Conservation (phyloP, 2,329 filamentous ascomycete genomes). For the Capronia americana region DNA sequence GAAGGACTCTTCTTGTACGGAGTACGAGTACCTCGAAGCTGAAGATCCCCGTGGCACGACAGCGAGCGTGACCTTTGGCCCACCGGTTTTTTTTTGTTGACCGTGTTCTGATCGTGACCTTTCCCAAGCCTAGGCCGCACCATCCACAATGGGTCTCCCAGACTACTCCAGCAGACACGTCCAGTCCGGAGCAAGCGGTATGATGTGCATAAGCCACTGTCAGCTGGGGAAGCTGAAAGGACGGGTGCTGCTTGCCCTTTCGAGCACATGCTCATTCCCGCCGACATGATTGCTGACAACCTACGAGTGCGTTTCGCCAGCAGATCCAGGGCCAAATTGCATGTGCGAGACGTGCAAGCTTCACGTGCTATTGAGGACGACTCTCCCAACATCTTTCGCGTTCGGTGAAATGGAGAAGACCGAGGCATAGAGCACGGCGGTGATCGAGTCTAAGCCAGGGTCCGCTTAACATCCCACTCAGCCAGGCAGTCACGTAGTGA, state of each 20-base stretch:
- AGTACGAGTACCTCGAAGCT: not conserved
- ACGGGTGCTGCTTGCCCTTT: not conserved
- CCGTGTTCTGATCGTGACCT: not conserved
- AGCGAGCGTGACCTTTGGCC: not conserved
- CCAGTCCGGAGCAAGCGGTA: not conserved
- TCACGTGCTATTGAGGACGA: not conserved
- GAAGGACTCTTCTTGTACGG: not conserved
- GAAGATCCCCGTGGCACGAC: not conserved
- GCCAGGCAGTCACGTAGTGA: not conserved
- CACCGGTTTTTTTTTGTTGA: not conserved
- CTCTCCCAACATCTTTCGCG: not conserved
- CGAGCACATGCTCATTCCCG: not conserved
- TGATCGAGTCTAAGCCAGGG: not conserved
- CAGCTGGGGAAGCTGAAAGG: not conserved
- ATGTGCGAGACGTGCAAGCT: not conserved
- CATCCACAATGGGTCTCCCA: not conserved
- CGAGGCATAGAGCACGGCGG: not conserved
- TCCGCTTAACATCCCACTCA: not conserved
- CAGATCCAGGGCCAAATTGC: not conserved
- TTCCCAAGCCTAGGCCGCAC: not conserved
- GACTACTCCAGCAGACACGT: not conserved
- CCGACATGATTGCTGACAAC: not conserved
- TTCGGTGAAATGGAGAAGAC: not conserved
- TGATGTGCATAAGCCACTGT: not conserved
- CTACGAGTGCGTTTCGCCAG: not conserved